Evolutionary conservation across 2,329 filamentous ascomycete genomes (phyloP), one percentile per base, ranked within the genome.

Genomic region (Colletotrichum salicis): DNA sequence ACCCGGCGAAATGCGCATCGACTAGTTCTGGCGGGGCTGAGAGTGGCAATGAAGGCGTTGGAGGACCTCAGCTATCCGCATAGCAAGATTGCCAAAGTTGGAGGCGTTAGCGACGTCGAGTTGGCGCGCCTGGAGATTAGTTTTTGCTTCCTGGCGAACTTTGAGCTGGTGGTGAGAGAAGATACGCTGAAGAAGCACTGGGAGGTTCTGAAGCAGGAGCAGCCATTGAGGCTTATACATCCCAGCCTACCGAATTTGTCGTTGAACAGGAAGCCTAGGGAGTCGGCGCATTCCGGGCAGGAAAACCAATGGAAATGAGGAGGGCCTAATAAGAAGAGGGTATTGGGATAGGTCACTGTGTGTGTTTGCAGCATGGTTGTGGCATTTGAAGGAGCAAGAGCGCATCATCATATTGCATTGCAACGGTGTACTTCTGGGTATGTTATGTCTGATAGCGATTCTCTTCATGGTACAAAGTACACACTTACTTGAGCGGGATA

Each of bases 1-100:
- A 97, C 95, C 3, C 88, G 89, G 69, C 89, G 94, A 68, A 98
- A 97, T 74, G 92, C 94, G 73, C 96, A 99, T 80, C 91, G 96
- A 2, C 85, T 98, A 8, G 87, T 97, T 37, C 88, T 99, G 19
- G 95, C 94, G 0, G 94, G 93, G 7, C 86, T 98, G 64, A 87
- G 95, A 45, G 93, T 98, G 4, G 95, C 96, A 15, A 96, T 95
- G 89, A 99, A 98, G 83, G 94, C 94, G 0, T 84, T 98, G n/a
- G 96, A 99, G 81, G 96, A 98, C 80, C 87, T 96, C 65, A 93
- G 92, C 76, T 97, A 97, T 83, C 90, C 94, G 10, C 96, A 98
- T 82, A 88, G 88, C 71, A 92, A 94, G 67, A 91, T 98, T 75
- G 92, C 96, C 22, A 93, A 92, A 75, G 95, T 98, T 1, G 96